Percentiles rank a stretch among this genome's conserved stretches.
phyloP scores from a whole-genome alignment of 306 rosid genomes.

The Prunus fruticosa region DNA sequence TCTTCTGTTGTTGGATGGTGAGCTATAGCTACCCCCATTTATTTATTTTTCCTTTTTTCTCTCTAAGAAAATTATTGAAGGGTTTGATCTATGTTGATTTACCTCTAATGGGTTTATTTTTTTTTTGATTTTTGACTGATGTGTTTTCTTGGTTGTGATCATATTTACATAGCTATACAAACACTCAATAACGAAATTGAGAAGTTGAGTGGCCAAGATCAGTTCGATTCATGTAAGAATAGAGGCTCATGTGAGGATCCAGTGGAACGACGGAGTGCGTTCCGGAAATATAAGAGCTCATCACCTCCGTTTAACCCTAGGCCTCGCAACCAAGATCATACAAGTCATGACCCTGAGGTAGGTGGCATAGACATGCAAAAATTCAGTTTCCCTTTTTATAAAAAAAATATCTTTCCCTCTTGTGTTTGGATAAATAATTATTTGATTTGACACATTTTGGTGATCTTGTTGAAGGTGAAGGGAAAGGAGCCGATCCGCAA shows the following conservation, averaged over 20 bases:
- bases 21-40: background rate
- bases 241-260: background rate
- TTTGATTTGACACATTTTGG: background rate
- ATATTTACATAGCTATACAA: background rate
- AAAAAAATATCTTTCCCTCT: background rate
- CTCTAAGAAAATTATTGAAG: background rate
- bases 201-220: background rate
- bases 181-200: background rate
- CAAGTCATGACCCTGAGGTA: background rate
- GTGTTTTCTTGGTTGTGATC: background rate
- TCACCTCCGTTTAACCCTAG: background rate
- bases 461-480: background rate
- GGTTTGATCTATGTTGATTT: background rate
- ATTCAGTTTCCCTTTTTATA: background rate
- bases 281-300: background rate
- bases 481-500: background rate
- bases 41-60: background rate
- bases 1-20: conserved; percentile 16
- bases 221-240: no score
- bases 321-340: background rate
- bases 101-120: background rate
- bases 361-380: background rate
- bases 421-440: background rate
- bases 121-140: background rate
- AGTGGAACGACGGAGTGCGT: background rate